Conservation (phyloP, 2,329 filamentous ascomycete species). For the Cercospora sp. region DNA sequence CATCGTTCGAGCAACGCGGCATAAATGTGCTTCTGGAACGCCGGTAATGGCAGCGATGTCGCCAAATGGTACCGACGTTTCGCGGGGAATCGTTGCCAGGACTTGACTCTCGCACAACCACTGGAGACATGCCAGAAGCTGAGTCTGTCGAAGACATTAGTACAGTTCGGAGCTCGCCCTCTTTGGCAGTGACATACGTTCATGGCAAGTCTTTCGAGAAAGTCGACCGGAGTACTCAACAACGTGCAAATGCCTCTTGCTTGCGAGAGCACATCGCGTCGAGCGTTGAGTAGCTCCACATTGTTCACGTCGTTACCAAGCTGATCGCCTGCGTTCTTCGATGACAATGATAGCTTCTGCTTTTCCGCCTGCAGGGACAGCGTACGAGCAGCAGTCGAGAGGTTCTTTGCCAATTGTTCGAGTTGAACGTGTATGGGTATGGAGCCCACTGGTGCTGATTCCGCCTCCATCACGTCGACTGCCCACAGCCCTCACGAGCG, state of each 20-base stretch:
- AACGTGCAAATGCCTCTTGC: neutral
- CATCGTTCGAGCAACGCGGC: neutral
- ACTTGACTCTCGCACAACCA: constrained; percentile 51
- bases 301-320: neutral
- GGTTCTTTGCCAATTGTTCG: neutral
- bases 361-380: neutral
- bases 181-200: neutral
- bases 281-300: neutral
- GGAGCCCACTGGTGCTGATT: neutral
- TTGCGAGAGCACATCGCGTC: neutral
- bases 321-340: neutral
- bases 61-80: constrained; percentile 38
- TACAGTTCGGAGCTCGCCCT: neutral
- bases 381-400: neutral
- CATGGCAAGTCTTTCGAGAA: neutral
- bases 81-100: constrained; percentile 48
- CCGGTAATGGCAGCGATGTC: constrained; percentile 48
- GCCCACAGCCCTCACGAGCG: neutral
- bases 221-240: neutral
- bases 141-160: constrained; percentile 5
- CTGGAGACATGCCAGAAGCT: constrained; percentile 44
- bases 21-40: constrained; percentile 40
- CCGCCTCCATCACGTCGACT: neutral
- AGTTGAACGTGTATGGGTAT: neutral
- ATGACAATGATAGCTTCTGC: neutral